Base-by-base conservation (phyloP, 108 stramenopile species). In the Cylindrotheca fusiformis region DNA sequence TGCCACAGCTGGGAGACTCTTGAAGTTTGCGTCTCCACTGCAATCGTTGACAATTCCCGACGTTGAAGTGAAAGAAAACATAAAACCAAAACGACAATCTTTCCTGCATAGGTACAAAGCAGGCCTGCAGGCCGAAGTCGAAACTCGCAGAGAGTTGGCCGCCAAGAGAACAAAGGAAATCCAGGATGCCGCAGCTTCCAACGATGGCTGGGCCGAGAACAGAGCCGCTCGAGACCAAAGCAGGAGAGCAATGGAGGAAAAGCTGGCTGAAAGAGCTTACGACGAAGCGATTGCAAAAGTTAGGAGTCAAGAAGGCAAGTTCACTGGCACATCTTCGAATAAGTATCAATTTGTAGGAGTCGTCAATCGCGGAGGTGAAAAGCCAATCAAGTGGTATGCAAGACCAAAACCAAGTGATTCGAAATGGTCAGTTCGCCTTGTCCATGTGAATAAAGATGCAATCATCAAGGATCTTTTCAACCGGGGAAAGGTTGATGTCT, bases 291-390 rank as follows among this genome's bases (percentile, higher is more conserved):
- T 80, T 12, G 54, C 54, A 1, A 21, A 85, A 87, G 53, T 32
- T 33, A 20, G 36, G 61, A 27, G 53, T 32, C 59, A 14, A 28
- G n/a, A n/a, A n/a, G n/a, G n/a, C n/a, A 46, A 51, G 36, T 48
- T 5, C 6, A 27, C 4, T 1, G 17, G 0, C 52, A 55, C 14
- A 52, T 50, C 48, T 19, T 12, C 8, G 0, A 71, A 64, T 49
- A 51, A 52, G 22, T 91, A 86, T 69, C 93, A 94, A 65, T 91
- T 90, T 65, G 93, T 94, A 0, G 93, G 93, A 51, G 81, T 93
- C 8, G 75, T 86, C 1, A 76, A 79, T 48, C 18, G 30, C 0
- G 44, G 57, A 18, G 67, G 61, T 21, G 56, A 57, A 5, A 62
- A 75, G 20, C 75, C 78, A 6, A 79, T 90, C 28, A 77, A 68